Evolutionary conservation across 495 filamentous ascomycete genomes (phyloP), one percentile per base, ranked within the genome.

Genomic region (Aspergillus cristatus): DNA sequence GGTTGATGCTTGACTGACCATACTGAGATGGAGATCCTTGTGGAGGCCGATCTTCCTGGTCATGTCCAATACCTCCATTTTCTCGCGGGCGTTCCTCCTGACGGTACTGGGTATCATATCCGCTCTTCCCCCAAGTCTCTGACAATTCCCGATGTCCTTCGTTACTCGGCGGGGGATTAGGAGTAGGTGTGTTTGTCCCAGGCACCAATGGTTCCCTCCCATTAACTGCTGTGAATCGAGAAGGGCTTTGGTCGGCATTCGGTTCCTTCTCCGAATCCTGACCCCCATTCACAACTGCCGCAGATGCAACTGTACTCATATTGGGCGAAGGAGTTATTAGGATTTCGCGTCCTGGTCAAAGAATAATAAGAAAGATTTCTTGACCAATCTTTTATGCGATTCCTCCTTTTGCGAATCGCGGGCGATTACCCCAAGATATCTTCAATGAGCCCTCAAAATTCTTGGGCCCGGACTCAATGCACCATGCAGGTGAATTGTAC

Each of bases 201-300:
- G 48, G 29, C n/a, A 37, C 18, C 14, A 51, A 34, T 12, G 53
- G 32, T 3, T 67, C 64, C 41, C 50, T 65, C 33, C 67, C 71
- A 54, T 75, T 75, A 18, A 75, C 70, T 30, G 71, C 70, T 3
- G 71, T 75, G 41, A 75, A 75, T 14, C 64, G 61, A 12, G 68
- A 69, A 18, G 70, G 67, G 32, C 65, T 71, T 29, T 64, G 62
- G 14, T 70, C 68, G 18, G 65, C 42, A 31, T 60, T 60, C 13
- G 55, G 51, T 25, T 72, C 65, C 22, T 48, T 52, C 28, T 64
- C 62, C 6, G 56, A 46, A 13, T 57, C 62, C 32, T 62, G 59
- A 37, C 57, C 45, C 35, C 39, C 53, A 20, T 60, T 62, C 50
- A 63, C 56, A 37, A 56, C 50, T 32, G 65, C 46, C 14, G 50